Evolutionary conservation across 768 basidiomycete genomes (phyloP).

Genomic region (Lactarius vividus): DNA sequence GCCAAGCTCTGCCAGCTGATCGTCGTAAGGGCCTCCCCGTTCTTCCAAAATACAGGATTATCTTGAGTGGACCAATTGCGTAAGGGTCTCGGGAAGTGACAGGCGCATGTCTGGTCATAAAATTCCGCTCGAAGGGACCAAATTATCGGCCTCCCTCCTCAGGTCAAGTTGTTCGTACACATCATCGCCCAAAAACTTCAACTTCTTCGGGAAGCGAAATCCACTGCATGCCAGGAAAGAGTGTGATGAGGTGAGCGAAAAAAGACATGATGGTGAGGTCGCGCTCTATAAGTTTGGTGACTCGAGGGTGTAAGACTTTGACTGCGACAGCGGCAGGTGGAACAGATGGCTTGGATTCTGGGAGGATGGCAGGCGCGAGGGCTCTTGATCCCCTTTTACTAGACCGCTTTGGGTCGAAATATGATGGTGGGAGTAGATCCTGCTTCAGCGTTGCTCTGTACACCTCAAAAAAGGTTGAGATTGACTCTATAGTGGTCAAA

Average conservation of each 20-base stretch:
- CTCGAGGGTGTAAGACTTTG: constrained; percentile 91
- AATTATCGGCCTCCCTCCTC: constrained; percentile 84
- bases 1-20: constrained; percentile 86
- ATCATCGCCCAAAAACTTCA: constrained; percentile 95
- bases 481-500: not conserved
- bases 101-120: constrained; percentile 70
- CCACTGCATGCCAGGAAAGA: constrained; percentile 95
- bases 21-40: constrained; percentile 94
- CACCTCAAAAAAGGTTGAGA: constrained; percentile 47
- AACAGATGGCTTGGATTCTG: constrained; percentile 63
- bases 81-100: constrained; percentile 86
- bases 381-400: constrained; percentile 45
- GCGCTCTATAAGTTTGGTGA: constrained; percentile 74
- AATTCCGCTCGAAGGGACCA: constrained; percentile 84
- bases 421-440: constrained; percentile 82
- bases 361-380: constrained; percentile 48
- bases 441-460: constrained; percentile 84
- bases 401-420: constrained; percentile 70
- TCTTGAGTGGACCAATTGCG: constrained; percentile 77
- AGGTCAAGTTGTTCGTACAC: constrained; percentile 92
- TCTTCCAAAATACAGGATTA: constrained; percentile 73
- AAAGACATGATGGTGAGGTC: constrained; percentile 95
- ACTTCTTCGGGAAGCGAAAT: constrained; percentile 95
- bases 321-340: constrained; percentile 90
- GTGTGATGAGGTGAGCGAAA: constrained; percentile 75